phyloP scores from a whole-genome alignment of 1,139 yeast species.

The Suhomyces terraborum region DNA sequence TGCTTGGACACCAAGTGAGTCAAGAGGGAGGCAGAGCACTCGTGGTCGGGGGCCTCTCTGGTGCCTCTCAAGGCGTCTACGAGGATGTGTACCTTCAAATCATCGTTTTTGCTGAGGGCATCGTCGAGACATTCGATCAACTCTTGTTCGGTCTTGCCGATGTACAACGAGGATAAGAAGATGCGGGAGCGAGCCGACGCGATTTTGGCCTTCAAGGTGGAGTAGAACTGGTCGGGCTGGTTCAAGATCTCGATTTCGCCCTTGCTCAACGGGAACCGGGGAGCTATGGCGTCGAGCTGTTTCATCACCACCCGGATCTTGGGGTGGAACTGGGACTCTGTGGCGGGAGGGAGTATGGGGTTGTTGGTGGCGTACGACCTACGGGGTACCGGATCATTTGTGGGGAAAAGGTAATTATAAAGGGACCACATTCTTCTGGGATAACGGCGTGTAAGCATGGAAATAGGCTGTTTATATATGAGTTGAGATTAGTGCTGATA shows the following conservation, averaged over 20 bases:
- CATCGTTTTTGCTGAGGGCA: conserved; percentile 61
- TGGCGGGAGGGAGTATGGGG: conserved; percentile 21
- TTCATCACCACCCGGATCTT: conserved; percentile 50
- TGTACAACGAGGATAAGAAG: conserved; percentile 81
- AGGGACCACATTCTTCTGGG: conserved; percentile 11
- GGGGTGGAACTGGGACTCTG: conserved; percentile 45
- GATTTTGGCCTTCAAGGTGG: conserved; percentile 58
- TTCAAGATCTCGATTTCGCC: conserved; percentile 65
- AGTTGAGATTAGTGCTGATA: conserved; percentile 1
- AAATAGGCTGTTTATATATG: conserved; percentile 4
- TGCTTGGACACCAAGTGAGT: conserved; percentile 66
- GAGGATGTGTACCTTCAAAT: conserved; percentile 68
- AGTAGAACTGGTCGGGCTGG: conserved; percentile 72
- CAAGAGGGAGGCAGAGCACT: conserved; percentile 74
- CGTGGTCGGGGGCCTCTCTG: conserved; percentile 75
- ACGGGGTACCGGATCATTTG: conserved; percentile 13
- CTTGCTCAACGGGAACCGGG: conserved; percentile 62
- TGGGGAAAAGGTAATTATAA: conserved; percentile 11
- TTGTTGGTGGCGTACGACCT: conserved; percentile 36
- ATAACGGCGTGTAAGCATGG: conserved; percentile 7
- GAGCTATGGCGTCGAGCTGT: conserved; percentile 67
- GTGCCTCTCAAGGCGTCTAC: conserved; percentile 93
- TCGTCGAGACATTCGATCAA: conserved; percentile 58
- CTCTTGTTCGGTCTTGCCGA: conserved; percentile 82
- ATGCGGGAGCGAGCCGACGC: conserved; percentile 57